Evolutionary conservation across 306 rosid genomes (phyloP), one percentile per base, ranked within the genome.

Genomic region (Luffa aegyptiaca): DNA sequence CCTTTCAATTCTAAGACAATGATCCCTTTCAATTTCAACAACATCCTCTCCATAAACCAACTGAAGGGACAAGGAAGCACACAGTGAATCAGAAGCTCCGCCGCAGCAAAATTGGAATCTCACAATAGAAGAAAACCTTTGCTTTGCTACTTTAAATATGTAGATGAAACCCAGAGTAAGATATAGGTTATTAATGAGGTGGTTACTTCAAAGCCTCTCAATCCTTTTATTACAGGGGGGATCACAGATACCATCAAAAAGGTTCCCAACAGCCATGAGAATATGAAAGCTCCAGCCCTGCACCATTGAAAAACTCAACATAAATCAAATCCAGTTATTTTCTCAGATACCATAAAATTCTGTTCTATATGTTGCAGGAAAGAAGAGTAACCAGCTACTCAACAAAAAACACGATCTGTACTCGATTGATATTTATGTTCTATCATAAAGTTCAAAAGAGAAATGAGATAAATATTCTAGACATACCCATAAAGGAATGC

Each of bases 191-290:
- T 84, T 90, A 95, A 58, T 56, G 98, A 92, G 65, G 93, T 82
- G 64, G 89, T 90, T 81, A 91, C 97, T 87, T 95, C 98, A 85
- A 95, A 95, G 81, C 93, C 88, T 82, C 93, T 91, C 64, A 76
- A 85, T 81, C 98, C 98, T 85, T 90, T 95, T 2, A 95, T 63
- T 53, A 90, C 74, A 18, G 98, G 93, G 62, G 97, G 97, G 82
- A 95, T 93, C 78, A 95, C 91, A 65, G 97, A 87, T 72, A 95
- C 98, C 98, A 95, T 92, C 92, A 95, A 89, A 86, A 95, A 91
- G 64, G 98, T 95, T 88, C 97, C 98, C 89, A 95, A 61, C 70
- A 95, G 92, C 98, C 98, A 95, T 12, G 98, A 90, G 62, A 90
- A 3, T 46, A 85, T 83, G 81, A 95, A 95, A 33, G 97, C 87